These are phyloP conservation scores for Teunomyces stri DNA, from an alignment of 805 yeast genomes.

Conservation along the genomic window DNA sequence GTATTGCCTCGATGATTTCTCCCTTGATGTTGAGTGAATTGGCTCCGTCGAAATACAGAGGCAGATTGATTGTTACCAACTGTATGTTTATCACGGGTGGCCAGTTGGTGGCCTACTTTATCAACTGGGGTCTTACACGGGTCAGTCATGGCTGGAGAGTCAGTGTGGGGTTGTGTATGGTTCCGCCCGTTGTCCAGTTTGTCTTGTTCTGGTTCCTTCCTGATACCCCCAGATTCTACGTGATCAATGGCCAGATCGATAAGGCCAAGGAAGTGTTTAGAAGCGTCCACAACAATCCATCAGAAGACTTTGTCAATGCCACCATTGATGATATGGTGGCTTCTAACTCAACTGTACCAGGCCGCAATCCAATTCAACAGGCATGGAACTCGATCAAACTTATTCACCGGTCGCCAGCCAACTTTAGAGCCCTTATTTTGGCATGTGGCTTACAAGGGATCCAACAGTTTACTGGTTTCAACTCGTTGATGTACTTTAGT, in stretches of 20 bases:
- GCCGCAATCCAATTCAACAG: constrained; percentile 41
- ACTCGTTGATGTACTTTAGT: constrained; percentile 92
- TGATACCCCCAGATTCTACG: constrained; percentile 90
- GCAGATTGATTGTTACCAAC: constrained; percentile 84
- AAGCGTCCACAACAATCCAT: constrained; percentile 60
- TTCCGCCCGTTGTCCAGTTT: constrained; percentile 82
- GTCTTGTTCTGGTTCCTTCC: constrained; percentile 81
- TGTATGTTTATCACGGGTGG: constrained; percentile 93
- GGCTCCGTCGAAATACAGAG: constrained; percentile 90
- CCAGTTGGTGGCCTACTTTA: constrained; percentile 89
- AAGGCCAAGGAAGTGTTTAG: constrained; percentile 66
- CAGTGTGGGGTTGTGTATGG: constrained; percentile 83
- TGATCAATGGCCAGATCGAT: constrained; percentile 64
- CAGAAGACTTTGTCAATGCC: constrained; percentile 60
- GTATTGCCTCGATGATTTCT: constrained; percentile 90
- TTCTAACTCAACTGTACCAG: constrained; percentile 42
- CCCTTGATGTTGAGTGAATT: constrained; percentile 90
- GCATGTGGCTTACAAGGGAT: constrained; percentile 95
- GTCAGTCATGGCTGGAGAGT: constrained; percentile 90
- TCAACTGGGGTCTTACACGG: constrained; percentile 79
- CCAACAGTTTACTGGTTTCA: constrained; percentile 96
- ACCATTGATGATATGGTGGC: constrained; percentile 66
- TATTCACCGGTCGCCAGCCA: constrained; percentile 68
- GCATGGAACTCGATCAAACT: constrained; percentile 60
- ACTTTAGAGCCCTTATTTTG: constrained; percentile 82